Evolutionary conservation across 495 filamentous ascomycete genomes (phyloP), one percentile per base, ranked within the genome.

Genomic region (Hypoxylon subgilvum): DNA sequence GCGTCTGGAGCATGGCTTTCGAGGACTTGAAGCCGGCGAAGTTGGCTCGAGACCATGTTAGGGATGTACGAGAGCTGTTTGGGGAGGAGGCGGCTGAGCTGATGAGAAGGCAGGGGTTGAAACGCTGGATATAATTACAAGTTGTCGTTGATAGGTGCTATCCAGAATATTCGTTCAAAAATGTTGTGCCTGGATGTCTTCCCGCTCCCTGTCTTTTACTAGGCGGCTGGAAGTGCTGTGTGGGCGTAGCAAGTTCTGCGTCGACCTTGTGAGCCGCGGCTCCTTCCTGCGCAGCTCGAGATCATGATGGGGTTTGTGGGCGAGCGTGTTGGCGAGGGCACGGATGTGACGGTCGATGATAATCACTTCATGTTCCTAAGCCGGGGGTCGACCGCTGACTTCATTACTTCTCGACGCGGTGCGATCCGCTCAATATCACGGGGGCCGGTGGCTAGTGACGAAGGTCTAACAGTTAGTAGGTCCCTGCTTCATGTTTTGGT

Each of bases 1-100:
- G 58, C 4, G 65, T 70, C n/a, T 70, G 67, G 67, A 70, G 67
- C 40, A 70, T 70, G 67, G 67, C 65, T 36, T 70, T 70, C 41
- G 67, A 70, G 28, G 58, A 70, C 32, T 49, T 68, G 39, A 61
- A 63, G 34, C 57, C 67, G 14, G 31, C 21, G 12, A 40, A 46
- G 21, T 32, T 70, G 34, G 61, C 65, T 28, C 28, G 25, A 12
- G 55, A 65, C 2, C 67, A 70, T 30, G 28, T 66, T 21, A 50
- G 16, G 30, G 36, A 60, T 30, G 58, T 70, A 2, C 46, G 18
- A 32, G 65, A 60, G 13, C 25, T 70, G 22, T 70, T 70, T 43
- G 67, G 67, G 12, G 10, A 55, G 6, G 58, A 68, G 9, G 65
- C 58, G 4, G 65, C 25, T 9, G 47, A 44, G 16, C 50, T 58